Percentiles rank a stretch among this genome's conserved stretches.
These are phyloP conservation scores for Seiridium cupressi DNA, from an alignment of 2,329 filamentous ascomycete species.

Conservation along the genomic window DNA sequence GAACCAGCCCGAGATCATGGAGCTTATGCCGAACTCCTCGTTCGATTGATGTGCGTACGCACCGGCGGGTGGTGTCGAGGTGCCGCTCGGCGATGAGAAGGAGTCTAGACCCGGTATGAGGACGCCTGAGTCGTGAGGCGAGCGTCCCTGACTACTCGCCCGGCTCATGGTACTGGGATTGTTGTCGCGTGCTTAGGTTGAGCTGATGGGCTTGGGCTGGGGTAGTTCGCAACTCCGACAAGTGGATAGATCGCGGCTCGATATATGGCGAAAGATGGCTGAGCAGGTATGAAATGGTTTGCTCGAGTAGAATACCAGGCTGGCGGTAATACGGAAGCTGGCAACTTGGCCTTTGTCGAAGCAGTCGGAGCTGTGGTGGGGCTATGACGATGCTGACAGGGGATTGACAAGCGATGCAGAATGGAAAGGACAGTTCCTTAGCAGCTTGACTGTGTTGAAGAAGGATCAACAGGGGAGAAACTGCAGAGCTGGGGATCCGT, in stretches of 20 bases:
- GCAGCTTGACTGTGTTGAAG: background rate
- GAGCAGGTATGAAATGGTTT: background rate
- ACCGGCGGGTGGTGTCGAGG: background rate
- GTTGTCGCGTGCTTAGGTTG: background rate
- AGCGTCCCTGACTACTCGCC: background rate
- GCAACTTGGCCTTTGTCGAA: background rate
- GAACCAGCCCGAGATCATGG: conserved; percentile 3
- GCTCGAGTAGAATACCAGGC: background rate
- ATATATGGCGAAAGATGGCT: background rate
- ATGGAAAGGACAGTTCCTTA: background rate
- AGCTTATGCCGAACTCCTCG: conserved; percentile 3
- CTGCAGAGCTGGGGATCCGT: too few relatives aligned
- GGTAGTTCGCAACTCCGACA: too few relatives aligned
- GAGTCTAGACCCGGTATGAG: background rate
- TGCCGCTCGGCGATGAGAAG: background rate
- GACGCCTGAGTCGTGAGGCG: background rate
- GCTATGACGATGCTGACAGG: background rate
- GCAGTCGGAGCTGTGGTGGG: background rate
- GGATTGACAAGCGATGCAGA: background rate
- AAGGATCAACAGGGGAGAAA: background rate
- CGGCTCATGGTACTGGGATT: background rate
- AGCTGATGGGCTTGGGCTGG: background rate
- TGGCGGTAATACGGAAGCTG: background rate
- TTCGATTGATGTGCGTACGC: background rate
- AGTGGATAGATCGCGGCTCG: too few relatives aligned